phyloP scores from a whole-genome alignment of 129 eudicot species.

The Apium graveolens region DNA sequence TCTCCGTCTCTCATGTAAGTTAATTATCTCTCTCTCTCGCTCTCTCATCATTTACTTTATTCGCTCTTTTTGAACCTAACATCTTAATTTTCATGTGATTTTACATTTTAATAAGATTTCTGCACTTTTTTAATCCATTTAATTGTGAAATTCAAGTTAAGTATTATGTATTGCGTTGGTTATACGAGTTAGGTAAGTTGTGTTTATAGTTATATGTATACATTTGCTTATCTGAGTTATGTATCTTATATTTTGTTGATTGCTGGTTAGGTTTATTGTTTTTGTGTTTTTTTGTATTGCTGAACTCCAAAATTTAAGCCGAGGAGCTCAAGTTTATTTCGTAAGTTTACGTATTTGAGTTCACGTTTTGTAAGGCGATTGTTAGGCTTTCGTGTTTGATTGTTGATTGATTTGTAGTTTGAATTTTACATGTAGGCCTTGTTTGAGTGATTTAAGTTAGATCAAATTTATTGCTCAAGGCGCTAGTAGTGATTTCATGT shows the following conservation, averaged over 20 bases:
- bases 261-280: background rate
- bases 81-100: background rate
- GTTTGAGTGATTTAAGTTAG: background rate
- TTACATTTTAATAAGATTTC: too few relatives aligned
- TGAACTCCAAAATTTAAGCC: too few relatives aligned
- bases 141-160: background rate
- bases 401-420: background rate
- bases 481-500: too few relatives aligned
- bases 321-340: background rate
- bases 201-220: background rate
- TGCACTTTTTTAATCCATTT: background rate
- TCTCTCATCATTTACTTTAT: background rate
- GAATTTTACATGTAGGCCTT: background rate
- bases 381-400: background rate
- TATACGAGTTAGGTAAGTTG: background rate
- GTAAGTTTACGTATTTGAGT: background rate
- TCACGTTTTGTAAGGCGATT: background rate
- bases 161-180: background rate
- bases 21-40: background rate
- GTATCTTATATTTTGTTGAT: background rate
- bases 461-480: background rate
- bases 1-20: slow-evolving; percentile 8
- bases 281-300: too few relatives aligned
- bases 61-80: background rate
- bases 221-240: background rate